Base-by-base conservation (phyloP, 106 monocot genomes). In the Allium sativum region DNA sequence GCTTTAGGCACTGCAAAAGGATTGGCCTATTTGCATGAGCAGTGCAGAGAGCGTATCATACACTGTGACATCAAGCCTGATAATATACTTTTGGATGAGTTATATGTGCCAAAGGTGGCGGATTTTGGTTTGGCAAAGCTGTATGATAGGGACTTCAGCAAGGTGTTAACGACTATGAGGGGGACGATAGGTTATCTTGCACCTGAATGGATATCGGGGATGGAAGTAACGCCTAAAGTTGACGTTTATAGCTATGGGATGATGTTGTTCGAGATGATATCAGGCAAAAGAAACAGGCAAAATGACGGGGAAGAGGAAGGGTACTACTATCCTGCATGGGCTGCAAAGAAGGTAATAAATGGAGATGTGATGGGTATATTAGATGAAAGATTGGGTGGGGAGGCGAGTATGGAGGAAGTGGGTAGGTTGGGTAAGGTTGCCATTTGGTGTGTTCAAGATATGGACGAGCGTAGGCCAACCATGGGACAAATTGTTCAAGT, bases 51-150 rank as follows among this genome's bases (percentile, higher is more conserved):
- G 17, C 51, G 71, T 50, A 77, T 77, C 31, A 65, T 76, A 41
- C 75, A 76, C 50, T 76, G 75, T 40, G 75, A 76, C 20, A 48
- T 76, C 12, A 76, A 77, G 54, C 77, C 71, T 1, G 77, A 74
- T 20, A 85, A 80, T 55, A 68, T 84, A 66, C 76, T 84, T 9
- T 51, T 84, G 57, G 79, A 84, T 59, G 56, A 56, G 3, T 52
- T 61, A 9, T 77, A 70, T 13, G 42, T 53, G 48, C 67, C 84
- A 13, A 84, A 80, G 58, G 62, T 84, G 6, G 42, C 84, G 8
- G 84, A 84, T 52, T 84, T 84, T 40, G 84, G 84, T 48, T 64
- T 84, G 74, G 72, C 84, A 12, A 84, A 84, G 63, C 79, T 84
- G 12, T 45, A 79, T 9, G 79, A 70, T 15, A 61, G 73, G 7